These are phyloP conservation scores for Clarireedia monteithiana DNA, from an alignment of 2,329 filamentous ascomycete genomes.

Conservation along the genomic window DNA sequence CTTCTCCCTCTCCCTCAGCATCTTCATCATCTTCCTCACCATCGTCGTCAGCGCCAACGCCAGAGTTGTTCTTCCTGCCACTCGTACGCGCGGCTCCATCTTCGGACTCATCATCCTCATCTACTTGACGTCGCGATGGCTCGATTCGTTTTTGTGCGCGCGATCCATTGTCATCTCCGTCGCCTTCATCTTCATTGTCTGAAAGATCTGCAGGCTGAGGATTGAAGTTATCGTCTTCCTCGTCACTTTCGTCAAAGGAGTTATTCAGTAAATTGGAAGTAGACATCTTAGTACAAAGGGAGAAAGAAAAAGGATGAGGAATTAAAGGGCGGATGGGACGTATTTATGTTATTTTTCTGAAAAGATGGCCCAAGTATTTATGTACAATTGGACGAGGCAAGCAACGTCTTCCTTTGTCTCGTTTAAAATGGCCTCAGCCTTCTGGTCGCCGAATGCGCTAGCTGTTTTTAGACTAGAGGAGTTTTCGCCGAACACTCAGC, in stretches of 20 bases:
- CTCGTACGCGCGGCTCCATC: slow-evolving; percentile 37
- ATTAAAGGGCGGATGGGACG: neutral
- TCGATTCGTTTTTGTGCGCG: slow-evolving; percentile 24
- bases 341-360: neutral
- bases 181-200: slow-evolving; percentile 53
- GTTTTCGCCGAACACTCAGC: no score
- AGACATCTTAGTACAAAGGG: slow-evolving; percentile 20
- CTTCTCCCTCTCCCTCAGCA: slow-evolving; percentile 34
- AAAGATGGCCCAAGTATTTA: neutral
- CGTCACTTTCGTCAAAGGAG: slow-evolving; percentile 51
- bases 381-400: slow-evolving; percentile 1
- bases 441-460: neutral
- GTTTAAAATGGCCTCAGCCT: slow-evolving; percentile 9
- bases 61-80: slow-evolving; percentile 12
- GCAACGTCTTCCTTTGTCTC: slow-evolving; percentile 1
- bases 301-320: slow-evolving; percentile 3
- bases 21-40: slow-evolving; percentile 36
- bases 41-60: slow-evolving; percentile 19
- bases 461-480: neutral
- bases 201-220: slow-evolving; percentile 59
- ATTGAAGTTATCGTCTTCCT: slow-evolving; percentile 86
- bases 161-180: slow-evolving; percentile 22
- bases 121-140: slow-evolving; percentile 27
- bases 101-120: slow-evolving; percentile 38
- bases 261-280: slow-evolving; percentile 21